These are phyloP conservation scores for Pseudocercospora eumusae DNA, from an alignment of 2,329 filamentous ascomycete genomes.

Conservation along the genomic window DNA sequence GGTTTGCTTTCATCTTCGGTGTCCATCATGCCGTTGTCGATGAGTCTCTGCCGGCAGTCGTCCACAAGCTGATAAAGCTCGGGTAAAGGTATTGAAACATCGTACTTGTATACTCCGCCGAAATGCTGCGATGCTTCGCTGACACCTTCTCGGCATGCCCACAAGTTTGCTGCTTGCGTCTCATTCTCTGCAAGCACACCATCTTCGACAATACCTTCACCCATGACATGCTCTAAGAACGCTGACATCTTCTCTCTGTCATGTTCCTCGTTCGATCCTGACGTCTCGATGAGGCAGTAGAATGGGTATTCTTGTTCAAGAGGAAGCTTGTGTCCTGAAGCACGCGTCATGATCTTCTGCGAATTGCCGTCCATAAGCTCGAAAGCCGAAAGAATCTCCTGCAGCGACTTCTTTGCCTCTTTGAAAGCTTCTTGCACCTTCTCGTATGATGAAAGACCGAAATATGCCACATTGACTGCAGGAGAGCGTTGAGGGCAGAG, in stretches of 20 bases:
- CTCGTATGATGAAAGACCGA: slow-evolving; percentile 86
- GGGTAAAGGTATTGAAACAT: slow-evolving; percentile 86
- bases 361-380: slow-evolving; percentile 91
- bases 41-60: slow-evolving; percentile 73
- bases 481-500: slow-evolving; percentile 83
- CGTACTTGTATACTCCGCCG: slow-evolving; percentile 98
- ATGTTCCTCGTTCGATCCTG: slow-evolving; percentile 89
- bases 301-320: slow-evolving; percentile 85
- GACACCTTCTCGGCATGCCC: slow-evolving; percentile 92
- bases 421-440: slow-evolving; percentile 83
- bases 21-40: slow-evolving; percentile 69
- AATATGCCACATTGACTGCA: slow-evolving; percentile 92
- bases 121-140: slow-evolving; percentile 85
- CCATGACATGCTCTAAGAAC: slow-evolving; percentile 92
- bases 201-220: slow-evolving; percentile 79
- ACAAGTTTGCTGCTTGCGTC: slow-evolving; percentile 81
- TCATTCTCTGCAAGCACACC: slow-evolving; percentile 92
- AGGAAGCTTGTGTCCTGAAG: slow-evolving; percentile 75
- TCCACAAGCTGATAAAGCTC: slow-evolving; percentile 89
- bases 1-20: slow-evolving; percentile 73
- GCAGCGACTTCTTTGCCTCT: slow-evolving; percentile 85
- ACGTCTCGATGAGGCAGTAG: slow-evolving; percentile 96
- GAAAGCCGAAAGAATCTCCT: slow-evolving; percentile 94
- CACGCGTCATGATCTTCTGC: slow-evolving; percentile 73
- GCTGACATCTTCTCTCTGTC: slow-evolving; percentile 85